Conservation (phyloP, 1,139 yeast genomes). For the Lodderomyces oxycetoniae region DNA sequence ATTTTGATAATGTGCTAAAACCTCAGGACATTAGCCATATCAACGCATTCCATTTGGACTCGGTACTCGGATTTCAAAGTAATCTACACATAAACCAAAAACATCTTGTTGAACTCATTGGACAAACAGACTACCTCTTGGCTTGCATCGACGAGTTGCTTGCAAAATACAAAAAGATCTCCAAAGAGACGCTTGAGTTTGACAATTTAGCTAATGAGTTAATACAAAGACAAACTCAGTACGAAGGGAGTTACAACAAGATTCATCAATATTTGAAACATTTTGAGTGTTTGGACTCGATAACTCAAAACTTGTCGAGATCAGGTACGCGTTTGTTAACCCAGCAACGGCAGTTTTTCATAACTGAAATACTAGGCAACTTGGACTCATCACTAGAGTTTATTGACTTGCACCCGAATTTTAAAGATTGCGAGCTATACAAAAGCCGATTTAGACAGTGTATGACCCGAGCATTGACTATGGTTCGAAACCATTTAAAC, state of each 20-base stretch:
- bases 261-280: slow-evolving; percentile 51
- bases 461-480: slow-evolving; percentile 73
- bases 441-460: slow-evolving; percentile 76
- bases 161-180: slow-evolving; percentile 50
- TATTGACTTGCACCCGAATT: slow-evolving; percentile 38
- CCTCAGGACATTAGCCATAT: slow-evolving; percentile 28
- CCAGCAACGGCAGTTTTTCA: slow-evolving; percentile 13
- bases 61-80: slow-evolving; percentile 36
- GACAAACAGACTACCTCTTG: slow-evolving; percentile 40
- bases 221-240: slow-evolving; percentile 46
- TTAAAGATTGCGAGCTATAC: slow-evolving; percentile 69
- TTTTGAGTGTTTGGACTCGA: slow-evolving; percentile 67
- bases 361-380: slow-evolving; percentile 42
- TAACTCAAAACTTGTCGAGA: slow-evolving; percentile 63
- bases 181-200: slow-evolving; percentile 58
- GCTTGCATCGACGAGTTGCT: slow-evolving; percentile 41
- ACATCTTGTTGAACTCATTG: slow-evolving; percentile 33
- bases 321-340: slow-evolving; percentile 64
- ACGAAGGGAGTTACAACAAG: slow-evolving; percentile 42
- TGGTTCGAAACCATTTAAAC: slow-evolving; percentile 64
- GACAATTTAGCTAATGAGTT: slow-evolving; percentile 54
- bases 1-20: slow-evolving; percentile 34
- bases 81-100: slow-evolving; percentile 32
- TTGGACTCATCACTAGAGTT: slow-evolving; percentile 52
- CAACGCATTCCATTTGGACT: slow-evolving; percentile 28